Evolutionary conservation across 192 early-diverging fungal species (phyloP), one percentile per base, ranked within the genome.

Genomic region (Rhizophagus prolifer): DNA sequence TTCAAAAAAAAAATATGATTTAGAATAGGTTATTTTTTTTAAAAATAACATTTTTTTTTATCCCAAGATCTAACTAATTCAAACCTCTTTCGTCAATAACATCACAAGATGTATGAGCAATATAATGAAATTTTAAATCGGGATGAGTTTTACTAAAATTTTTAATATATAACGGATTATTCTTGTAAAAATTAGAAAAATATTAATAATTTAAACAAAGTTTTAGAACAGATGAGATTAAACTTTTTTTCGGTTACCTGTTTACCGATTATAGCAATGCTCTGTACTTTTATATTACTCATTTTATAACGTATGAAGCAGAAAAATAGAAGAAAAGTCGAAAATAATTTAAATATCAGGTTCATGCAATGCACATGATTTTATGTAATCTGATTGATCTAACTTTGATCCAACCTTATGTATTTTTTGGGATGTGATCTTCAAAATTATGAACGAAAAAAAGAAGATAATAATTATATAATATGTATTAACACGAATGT

Each of bases 81-180:
- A 25, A 60, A 91, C 92, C 89, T 86, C 92, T 81, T 83, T 95
- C 94, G 72, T 96, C 96, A 78, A 97, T 92, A 7, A 96, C 87
- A 82, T 97, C 96, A 79, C 90, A 90, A 1, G 95, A 92, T 2
- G 95, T 96, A 76, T 96, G 94, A n/a, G 92, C 93, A 80, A 96
- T 81, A 78, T 94, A 96, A 84, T 95, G 93, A 82, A 92, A 96
- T 78, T 95, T 94, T 26, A 96, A 87, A 78, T 95, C 91, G 8
- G 90, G 88, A 72, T 94, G 90, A 62, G 86, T 79, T 21, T 83
- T 80, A 79, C 89, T 92, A 81, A 93, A 94, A 78, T 88, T 94
- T 74, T 90, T 90, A 78, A 96, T 88, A 78, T 90, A 94, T 28
- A 98, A 79, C 5, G 96, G 96, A 81, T 94, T 95, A 82, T 95